Percentiles rank a stretch among this genome's conserved stretches.
phyloP scores from a whole-genome alignment of 1,284 basidiomycete genomes.

The Sporisorium reilianum region DNA sequence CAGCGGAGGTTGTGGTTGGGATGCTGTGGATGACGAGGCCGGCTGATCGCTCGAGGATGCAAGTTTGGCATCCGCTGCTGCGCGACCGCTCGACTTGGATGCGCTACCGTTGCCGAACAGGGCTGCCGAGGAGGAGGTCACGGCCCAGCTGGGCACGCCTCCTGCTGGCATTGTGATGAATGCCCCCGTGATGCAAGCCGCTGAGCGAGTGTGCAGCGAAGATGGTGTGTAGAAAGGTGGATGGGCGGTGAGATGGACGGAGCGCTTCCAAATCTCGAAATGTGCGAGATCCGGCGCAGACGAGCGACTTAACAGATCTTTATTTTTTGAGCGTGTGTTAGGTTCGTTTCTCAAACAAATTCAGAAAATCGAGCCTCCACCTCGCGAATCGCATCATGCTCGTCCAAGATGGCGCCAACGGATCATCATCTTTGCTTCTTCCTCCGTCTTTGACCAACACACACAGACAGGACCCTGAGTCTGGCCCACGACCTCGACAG shows the following conservation, averaged over 20 bases:
- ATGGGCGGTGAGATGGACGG: slow-evolving; percentile 1
- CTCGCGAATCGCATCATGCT: slow-evolving; percentile 10
- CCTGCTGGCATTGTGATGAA: slow-evolving; percentile 28
- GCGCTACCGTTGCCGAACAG: slow-evolving; percentile 27
- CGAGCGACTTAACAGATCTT: slow-evolving; percentile 2
- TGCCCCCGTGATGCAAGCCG: background rate
- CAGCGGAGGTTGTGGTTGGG: slow-evolving; percentile 1
- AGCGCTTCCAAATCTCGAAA: background rate
- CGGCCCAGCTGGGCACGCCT: slow-evolving; percentile 43
- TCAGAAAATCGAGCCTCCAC: slow-evolving; percentile 11
- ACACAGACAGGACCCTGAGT: background rate
- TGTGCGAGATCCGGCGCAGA: background rate
- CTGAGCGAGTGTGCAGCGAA: background rate
- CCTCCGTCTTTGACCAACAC: background rate
- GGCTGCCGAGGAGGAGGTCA: slow-evolving; percentile 36
- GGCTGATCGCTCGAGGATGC: background rate
- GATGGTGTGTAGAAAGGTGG: background rate
- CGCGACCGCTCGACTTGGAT: slow-evolving; percentile 11
- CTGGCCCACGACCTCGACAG: background rate
- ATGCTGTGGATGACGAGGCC: background rate
- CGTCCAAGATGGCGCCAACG: slow-evolving; percentile 10
- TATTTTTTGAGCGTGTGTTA: too few species aligned
- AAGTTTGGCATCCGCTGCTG: slow-evolving; percentile 19
- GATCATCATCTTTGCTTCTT: slow-evolving; percentile 3
- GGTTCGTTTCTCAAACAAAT: too few species aligned